A percentile compares a stretch with the other conserved stretches of the same genome.
Conservation (phyloP, 2,329 filamentous ascomycete genomes). For the Leptosphaerulina australis region DNA sequence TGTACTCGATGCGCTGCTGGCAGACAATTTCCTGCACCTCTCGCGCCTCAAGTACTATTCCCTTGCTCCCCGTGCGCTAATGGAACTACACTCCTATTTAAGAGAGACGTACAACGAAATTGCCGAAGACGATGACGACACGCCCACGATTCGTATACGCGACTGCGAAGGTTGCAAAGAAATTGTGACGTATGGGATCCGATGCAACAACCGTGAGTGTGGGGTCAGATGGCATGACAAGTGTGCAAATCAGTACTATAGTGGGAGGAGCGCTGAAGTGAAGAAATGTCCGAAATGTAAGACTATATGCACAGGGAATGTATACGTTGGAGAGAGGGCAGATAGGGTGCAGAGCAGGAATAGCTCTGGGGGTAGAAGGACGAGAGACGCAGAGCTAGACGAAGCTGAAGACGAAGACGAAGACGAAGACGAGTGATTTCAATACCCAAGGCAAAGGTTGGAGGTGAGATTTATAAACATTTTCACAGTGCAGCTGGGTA, state of each 20-base stretch:
- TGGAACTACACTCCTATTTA: constrained; percentile 86
- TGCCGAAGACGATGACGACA: constrained; percentile 60
- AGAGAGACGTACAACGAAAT: constrained; percentile 81
- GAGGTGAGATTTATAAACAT: not conserved
- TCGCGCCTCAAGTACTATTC: constrained; percentile 74
- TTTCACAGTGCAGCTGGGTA: not conserved
- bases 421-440: constrained; percentile 13
- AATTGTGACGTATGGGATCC: constrained; percentile 72
- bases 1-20: constrained; percentile 71
- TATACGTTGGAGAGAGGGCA: constrained; percentile 54
- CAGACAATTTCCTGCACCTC: constrained; percentile 84
- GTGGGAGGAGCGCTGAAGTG: constrained; percentile 16
- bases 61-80: constrained; percentile 75
- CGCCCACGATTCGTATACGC: constrained; percentile 70
- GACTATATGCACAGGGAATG: constrained; percentile 52
- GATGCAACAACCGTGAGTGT: constrained; percentile 39
- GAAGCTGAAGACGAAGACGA: constrained; percentile 13
- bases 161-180: constrained; percentile 88
- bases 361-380: constrained; percentile 12
- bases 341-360: constrained; percentile 21
- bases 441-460: constrained; percentile 4
- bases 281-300: constrained; percentile 43
- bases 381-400: constrained; percentile 9
- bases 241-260: constrained; percentile 44
- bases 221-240: constrained; percentile 42